Percentiles rank a stretch among this genome's conserved stretches.
Evolutionary conservation across 1,139 yeast species (phyloP).

Genomic region (Kodamaea suecica): DNA sequence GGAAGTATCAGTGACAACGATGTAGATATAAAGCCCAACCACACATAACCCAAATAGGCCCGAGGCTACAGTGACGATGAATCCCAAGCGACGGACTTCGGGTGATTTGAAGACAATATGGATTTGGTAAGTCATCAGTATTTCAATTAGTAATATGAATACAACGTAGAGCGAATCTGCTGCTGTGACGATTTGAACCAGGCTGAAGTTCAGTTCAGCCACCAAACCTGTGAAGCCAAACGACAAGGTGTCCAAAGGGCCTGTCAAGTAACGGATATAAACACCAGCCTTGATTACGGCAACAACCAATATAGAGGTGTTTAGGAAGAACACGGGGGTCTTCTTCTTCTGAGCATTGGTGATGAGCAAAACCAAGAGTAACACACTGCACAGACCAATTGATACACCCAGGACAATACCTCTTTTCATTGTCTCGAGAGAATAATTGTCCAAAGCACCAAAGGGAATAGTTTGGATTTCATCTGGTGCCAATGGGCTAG

Average conservation of each 20-base stretch:
- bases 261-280: slow-evolving; percentile 51
- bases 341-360: slow-evolving; percentile 44
- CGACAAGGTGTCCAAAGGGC: slow-evolving; percentile 50
- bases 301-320: slow-evolving; percentile 55
- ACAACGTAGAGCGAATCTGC: slow-evolving; percentile 59
- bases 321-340: slow-evolving; percentile 69
- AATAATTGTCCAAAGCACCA: slow-evolving; percentile 13
- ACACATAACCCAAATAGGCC: slow-evolving; percentile 46
- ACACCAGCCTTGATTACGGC: slow-evolving; percentile 58
- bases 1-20: slow-evolving; percentile 14
- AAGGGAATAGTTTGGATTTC: slow-evolving; percentile 8
- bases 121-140: slow-evolving; percentile 68
- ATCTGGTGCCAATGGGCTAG: slow-evolving; percentile 12
- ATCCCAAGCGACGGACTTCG: slow-evolving; percentile 38
- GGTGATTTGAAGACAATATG: slow-evolving; percentile 61
- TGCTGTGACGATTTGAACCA: slow-evolving; percentile 25
- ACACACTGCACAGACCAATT: slow-evolving; percentile 28
- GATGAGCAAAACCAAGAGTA: slow-evolving; percentile 26
- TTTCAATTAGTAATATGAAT: slow-evolving; percentile 56
- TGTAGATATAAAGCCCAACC: slow-evolving; percentile 51
- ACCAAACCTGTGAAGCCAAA: slow-evolving; percentile 48
- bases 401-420: slow-evolving; percentile 24
- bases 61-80: slow-evolving; percentile 38
- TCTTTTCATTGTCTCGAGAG: slow-evolving; percentile 9
- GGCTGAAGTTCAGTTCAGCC: slow-evolving; percentile 13